Conservation (phyloP, 495 filamentous ascomycete genomes). For the Penicillium antarcticum region DNA sequence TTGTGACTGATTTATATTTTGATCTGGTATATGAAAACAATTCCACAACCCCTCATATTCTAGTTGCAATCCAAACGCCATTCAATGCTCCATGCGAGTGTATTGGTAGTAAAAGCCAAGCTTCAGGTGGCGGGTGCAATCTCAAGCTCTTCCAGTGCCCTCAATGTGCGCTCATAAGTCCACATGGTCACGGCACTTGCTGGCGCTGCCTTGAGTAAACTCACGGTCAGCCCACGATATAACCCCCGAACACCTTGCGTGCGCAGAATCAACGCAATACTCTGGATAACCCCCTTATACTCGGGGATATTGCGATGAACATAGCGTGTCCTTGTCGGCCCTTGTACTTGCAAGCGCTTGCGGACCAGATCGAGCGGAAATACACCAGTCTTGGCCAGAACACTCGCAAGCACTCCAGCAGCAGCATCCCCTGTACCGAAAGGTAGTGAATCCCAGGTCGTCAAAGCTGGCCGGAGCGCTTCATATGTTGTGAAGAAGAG, state of each 20-base stretch:
- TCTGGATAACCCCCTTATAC: slow-evolving; percentile 65
- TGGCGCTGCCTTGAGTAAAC: slow-evolving; percentile 89
- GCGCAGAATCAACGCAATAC: slow-evolving; percentile 62
- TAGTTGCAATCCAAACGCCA: slow-evolving; percentile 1
- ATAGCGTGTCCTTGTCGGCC: slow-evolving; percentile 73
- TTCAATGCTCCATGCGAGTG: slow-evolving; percentile 7
- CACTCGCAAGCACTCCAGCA: slow-evolving; percentile 72
- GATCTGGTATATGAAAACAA: too few relatives aligned
- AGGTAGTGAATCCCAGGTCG: slow-evolving; percentile 52
- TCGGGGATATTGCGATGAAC: slow-evolving; percentile 85
- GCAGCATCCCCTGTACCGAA: slow-evolving; percentile 77
- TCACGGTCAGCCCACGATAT: slow-evolving; percentile 85
- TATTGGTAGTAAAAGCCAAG: background rate
- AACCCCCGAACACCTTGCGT: slow-evolving; percentile 76
- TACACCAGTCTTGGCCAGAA: slow-evolving; percentile 81
- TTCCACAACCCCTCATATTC: too few relatives aligned
- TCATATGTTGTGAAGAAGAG: slow-evolving; percentile 93
- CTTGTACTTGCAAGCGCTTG: slow-evolving; percentile 94
- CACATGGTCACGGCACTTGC: slow-evolving; percentile 97
- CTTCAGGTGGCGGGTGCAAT: slow-evolving; percentile 16
- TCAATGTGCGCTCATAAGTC: slow-evolving; percentile 83
- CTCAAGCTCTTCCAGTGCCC: slow-evolving; percentile 50
- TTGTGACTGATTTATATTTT: too few relatives aligned
- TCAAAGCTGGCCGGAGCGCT: slow-evolving; percentile 52
- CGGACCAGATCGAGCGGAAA: slow-evolving; percentile 93